Base-by-base conservation (phyloP, 495 filamentous ascomycete genomes). In the Cercophora samala region DNA sequence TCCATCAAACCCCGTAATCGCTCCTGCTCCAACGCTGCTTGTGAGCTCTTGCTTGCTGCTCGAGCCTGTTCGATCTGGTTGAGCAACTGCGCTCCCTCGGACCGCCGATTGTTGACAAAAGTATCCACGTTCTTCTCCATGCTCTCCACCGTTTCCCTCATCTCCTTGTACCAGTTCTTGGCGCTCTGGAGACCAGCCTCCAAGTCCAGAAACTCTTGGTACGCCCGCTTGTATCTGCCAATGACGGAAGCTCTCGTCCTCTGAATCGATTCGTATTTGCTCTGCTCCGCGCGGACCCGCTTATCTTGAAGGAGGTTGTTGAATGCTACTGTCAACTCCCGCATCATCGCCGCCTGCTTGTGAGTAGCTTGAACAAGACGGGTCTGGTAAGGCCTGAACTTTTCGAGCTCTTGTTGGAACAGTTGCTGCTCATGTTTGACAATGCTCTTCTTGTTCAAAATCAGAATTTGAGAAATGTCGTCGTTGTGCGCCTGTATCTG, bases 81-180 rank as follows among this genome's bases (percentile, higher is more conserved):
- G 6, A 99, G 83, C 24, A 98, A 83, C 73, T 96, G 91, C 1
- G 93, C 92, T 21, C 95, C 95, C 78, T 99, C 95, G 0, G 92
- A 90, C 58, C 93, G 85, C 42, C 95, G 86, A 72, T 98, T 99
- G 81, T 90, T 94, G 65, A 99, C 94, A 75, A 98, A 99, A 3
- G 90, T 91, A 70, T 97, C 93, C 15, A 98, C 94, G 72, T 99
- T 99, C 82, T 97, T 94, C 66, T 91, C 88, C n/a, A 98, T 81
- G 72, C 91, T 96, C 56, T 97, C 92, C 2, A 96, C 93, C 1
- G 93, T 97, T 62, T 98, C 92, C 70, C 86, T 89, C 93, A 98
- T 99, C 74, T 98, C 95, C 5, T 85, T 85, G 75, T 99, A 99
- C 85, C 97, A 99, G 32, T 87, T 89, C 73, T 92, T 92, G 15